phyloP scores from a whole-genome alignment of 2,329 filamentous ascomycete species.

The Ceratocystis cacaofunesta region DNA sequence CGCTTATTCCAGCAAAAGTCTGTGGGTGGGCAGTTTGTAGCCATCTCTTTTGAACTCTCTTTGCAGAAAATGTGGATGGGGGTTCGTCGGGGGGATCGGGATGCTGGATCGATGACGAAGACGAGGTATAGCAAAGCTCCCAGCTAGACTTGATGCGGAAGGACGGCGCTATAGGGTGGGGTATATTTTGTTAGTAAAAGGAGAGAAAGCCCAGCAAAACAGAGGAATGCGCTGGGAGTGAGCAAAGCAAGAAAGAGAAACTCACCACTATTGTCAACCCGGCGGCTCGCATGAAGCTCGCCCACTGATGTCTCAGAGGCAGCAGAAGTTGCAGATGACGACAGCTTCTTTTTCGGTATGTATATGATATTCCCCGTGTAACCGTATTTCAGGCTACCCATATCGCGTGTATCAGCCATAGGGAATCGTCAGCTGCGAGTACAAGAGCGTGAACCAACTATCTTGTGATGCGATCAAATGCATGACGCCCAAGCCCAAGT shows the following conservation, averaged over 20 bases:
- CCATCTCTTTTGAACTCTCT: conserved; percentile 32
- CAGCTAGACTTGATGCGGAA: conserved; percentile 10
- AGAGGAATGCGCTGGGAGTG: neutral
- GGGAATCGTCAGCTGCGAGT: conserved; percentile 8
- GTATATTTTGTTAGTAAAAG: neutral
- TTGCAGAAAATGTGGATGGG: neutral
- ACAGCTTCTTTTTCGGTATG: conserved; percentile 1
- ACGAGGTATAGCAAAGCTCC: conserved; percentile 15
- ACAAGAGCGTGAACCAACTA: conserved; percentile 6
- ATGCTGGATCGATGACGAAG: conserved; percentile 2
- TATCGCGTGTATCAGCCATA: conserved; percentile 14
- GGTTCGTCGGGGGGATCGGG: neutral
- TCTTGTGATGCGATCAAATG: conserved; percentile 5
- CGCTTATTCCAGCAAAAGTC: conserved; percentile 29
- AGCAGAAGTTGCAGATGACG: no score
- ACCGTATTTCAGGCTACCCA: conserved; percentile 15
- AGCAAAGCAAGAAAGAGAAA: neutral
- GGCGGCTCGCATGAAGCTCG: conserved; percentile 6
- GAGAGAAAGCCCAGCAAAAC: neutral
- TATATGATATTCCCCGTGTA: conserved; percentile 13
- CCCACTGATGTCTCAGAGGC: conserved; percentile 4
- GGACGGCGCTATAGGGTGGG: conserved; percentile 6
- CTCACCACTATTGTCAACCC: conserved; percentile 10
- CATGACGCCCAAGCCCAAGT: conserved; percentile 13
- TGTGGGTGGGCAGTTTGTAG: conserved; percentile 37